These are phyloP conservation scores for Lepidium sativum DNA, from an alignment of 345 rosid genomes.

Conservation along the genomic window DNA sequence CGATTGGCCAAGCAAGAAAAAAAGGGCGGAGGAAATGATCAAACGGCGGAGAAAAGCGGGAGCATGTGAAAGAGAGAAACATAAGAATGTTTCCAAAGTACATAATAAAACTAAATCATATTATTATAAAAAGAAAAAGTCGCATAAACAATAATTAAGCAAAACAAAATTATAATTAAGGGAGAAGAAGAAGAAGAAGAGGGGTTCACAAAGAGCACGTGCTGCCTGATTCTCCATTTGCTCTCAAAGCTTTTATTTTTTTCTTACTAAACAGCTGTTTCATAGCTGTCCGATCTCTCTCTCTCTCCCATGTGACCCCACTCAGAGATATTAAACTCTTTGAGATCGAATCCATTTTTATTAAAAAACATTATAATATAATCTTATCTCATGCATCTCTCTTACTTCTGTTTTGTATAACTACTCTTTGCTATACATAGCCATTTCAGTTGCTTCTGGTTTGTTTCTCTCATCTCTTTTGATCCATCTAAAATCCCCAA, in stretches of 20 bases:
- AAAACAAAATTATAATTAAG: neutral
- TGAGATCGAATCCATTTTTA: too few species aligned
- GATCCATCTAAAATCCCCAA: neutral
- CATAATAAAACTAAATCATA: neutral
- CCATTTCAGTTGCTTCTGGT: slow-evolving; percentile 28
- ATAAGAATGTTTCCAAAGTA: slow-evolving; percentile 25
- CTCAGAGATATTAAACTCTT: slow-evolving; percentile 21
- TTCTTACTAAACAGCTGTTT: slow-evolving; percentile 19
- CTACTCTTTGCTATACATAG: slow-evolving; percentile 30
- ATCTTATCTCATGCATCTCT: too few species aligned
- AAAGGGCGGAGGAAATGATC: slow-evolving; percentile 6
- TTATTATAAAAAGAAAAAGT: neutral
- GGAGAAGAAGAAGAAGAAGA: neutral
- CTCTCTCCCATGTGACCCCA: slow-evolving; percentile 31
- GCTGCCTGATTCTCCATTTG: slow-evolving; percentile 28
- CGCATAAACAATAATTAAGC: too few species aligned
- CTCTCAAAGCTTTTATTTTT: neutral
- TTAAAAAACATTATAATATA: slow-evolving; percentile 24
- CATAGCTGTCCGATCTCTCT: slow-evolving; percentile 32
- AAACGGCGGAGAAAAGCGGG: slow-evolving; percentile 8
- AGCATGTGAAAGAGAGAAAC: slow-evolving; percentile 24
- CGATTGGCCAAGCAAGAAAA: neutral
- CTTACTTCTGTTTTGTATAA: slow-evolving; percentile 26
- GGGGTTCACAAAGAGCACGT: too few species aligned
- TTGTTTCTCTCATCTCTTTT: slow-evolving; percentile 21